These are phyloP conservation scores for Yarrowia sp. DNA, from an alignment of 805 yeast species.

Conservation along the genomic window DNA sequence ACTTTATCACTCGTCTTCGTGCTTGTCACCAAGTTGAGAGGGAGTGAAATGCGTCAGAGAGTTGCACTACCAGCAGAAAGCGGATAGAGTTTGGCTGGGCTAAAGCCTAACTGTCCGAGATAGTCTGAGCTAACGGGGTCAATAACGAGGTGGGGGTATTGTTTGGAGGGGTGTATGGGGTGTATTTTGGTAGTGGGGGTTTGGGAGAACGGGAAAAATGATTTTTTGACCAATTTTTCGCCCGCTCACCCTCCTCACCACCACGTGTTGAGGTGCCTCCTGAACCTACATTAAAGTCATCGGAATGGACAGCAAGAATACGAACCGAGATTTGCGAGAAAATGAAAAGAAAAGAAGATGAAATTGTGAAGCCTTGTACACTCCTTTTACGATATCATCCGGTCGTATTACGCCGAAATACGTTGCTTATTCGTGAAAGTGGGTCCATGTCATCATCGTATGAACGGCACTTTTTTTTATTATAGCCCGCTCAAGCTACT, in stretches of 20 bases:
- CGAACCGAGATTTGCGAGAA: background rate
- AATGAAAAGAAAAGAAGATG: too few species aligned
- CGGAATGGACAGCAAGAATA: conserved; percentile 11
- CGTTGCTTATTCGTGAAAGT: too few species aligned
- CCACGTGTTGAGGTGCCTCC: conserved; percentile 17
- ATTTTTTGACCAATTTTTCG: too few species aligned
- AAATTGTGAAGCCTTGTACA: too few species aligned
- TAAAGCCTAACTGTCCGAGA: background rate
- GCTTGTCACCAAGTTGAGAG: background rate
- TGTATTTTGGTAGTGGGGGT: too few species aligned
- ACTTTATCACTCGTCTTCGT: background rate
- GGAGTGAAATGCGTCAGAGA: conserved; percentile 7
- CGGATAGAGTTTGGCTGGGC: conserved; percentile 7
- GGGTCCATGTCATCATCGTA: too few species aligned
- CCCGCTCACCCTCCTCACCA: background rate
- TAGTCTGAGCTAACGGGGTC: background rate
- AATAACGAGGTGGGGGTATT: background rate
- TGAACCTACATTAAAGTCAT: background rate
- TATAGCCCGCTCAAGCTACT: too few species aligned
- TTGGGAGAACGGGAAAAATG: too few species aligned
- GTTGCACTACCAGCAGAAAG: conserved; percentile 7
- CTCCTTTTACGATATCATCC: too few species aligned
- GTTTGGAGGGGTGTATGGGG: too few species aligned
- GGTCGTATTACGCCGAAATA: too few species aligned
- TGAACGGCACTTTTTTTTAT: too few species aligned